Conservation (phyloP, 805 yeast genomes). For the Wickerhamomyces subpelliculosus region DNA sequence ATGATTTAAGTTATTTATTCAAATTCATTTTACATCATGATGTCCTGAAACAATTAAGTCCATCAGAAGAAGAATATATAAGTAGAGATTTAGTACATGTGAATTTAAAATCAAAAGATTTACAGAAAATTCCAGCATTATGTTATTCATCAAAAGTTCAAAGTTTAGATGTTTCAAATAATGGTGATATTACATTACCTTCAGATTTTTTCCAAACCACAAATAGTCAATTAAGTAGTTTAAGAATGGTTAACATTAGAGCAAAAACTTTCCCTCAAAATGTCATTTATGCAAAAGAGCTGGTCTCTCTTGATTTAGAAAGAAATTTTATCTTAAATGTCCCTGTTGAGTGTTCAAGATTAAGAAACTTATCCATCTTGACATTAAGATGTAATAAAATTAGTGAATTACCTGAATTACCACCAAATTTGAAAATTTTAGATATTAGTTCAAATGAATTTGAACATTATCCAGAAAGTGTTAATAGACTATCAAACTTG, state of each 20-base stretch:
- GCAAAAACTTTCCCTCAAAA: conserved; percentile 69
- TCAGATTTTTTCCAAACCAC: conserved; percentile 74
- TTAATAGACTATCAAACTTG: conserved; percentile 53
- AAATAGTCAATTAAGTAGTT: conserved; percentile 60
- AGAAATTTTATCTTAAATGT: conserved; percentile 67
- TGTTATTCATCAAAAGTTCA: conserved; percentile 79
- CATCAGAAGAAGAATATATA: conserved; percentile 64
- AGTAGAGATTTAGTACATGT: conserved; percentile 66
- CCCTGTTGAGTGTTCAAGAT: conserved; percentile 48
- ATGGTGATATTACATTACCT: conserved; percentile 81
- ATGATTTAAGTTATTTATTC: conserved; percentile 75
- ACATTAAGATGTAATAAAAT: conserved; percentile 74
- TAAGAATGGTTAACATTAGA: conserved; percentile 67
- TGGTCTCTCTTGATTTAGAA: conserved; percentile 65
- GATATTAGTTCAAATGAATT: conserved; percentile 79
- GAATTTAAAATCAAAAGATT: conserved; percentile 61
- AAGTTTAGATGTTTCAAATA: conserved; percentile 73
- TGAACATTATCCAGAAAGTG: conserved; percentile 53
- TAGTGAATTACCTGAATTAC: conserved; percentile 49
- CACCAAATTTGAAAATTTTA: conserved; percentile 47
- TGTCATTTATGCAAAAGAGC: conserved; percentile 59
- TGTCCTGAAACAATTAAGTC: conserved; percentile 50
- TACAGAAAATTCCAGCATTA: conserved; percentile 79
- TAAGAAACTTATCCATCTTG: conserved; percentile 49
- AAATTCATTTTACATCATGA: conserved; percentile 69